These are phyloP conservation scores for Durusdinium trenchii DNA, from an alignment of 73 alveolate species.

Conservation along the genomic window DNA sequence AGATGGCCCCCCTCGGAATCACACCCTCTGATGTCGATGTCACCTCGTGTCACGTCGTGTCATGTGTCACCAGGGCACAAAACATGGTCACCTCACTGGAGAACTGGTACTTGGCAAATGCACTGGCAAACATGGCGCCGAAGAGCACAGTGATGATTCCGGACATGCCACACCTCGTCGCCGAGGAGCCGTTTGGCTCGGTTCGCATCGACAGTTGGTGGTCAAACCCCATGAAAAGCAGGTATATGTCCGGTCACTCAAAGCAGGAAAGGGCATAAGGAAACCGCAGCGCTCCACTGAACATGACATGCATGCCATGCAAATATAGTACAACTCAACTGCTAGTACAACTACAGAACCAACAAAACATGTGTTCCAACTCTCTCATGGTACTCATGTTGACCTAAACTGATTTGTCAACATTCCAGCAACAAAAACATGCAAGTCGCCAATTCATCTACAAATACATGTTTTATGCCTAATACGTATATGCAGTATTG, in stretches of 20 bases:
- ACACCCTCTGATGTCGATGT: background rate
- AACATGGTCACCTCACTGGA: constrained; percentile 60
- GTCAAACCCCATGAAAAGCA: background rate
- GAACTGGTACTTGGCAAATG: constrained; percentile 32
- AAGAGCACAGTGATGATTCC: constrained; percentile 86
- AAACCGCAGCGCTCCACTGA: too few species aligned
- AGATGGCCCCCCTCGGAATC: background rate
- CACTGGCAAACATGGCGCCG: constrained; percentile 71
- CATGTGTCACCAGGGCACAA: background rate
- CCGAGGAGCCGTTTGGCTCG: background rate
- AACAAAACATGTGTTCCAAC: too few species aligned
- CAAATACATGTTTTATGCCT: too few species aligned
- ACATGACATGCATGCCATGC: too few species aligned
- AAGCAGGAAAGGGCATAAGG: too few species aligned
- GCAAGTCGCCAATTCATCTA: too few species aligned
- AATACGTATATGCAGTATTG: too few species aligned
- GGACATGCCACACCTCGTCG: constrained; percentile 58
- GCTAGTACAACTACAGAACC: too few species aligned
- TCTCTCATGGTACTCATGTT: too few species aligned
- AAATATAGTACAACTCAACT: too few species aligned
- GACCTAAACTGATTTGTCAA: too few species aligned
- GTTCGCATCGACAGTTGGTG: background rate
- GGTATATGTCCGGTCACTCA: background rate
- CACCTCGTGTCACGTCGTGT: background rate
- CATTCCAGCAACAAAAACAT: too few species aligned